Percentiles rank a stretch among this genome's conserved stretches.
These are phyloP conservation scores for Phyllosticta citribraziliensis DNA, from an alignment of 2,329 filamentous ascomycete species.

Conservation along the genomic window DNA sequence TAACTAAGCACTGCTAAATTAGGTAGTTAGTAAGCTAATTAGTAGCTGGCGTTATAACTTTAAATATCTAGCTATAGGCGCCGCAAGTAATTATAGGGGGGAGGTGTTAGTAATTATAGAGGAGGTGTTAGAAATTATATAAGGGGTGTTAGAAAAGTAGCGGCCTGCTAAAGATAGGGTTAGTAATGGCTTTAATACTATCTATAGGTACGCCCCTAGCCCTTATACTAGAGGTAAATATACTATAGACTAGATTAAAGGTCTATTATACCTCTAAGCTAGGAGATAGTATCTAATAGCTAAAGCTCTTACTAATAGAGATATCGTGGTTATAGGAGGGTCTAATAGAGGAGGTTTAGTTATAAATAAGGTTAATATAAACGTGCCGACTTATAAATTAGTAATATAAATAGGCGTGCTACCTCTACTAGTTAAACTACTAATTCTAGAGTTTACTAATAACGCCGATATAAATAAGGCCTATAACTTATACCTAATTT, in stretches of 20 bases:
- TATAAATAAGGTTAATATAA: slow-evolving; percentile 7
- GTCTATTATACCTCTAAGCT: not conserved
- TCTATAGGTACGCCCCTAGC: slow-evolving; percentile 10
- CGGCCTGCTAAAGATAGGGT: no score
- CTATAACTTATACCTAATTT: slow-evolving; percentile 10
- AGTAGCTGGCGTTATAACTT: no score
- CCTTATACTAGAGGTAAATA: slow-evolving; percentile 8
- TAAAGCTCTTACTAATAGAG: slow-evolving; percentile 4
- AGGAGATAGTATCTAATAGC: slow-evolving; percentile 4
- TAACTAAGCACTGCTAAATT: no score
- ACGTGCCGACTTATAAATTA: slow-evolving; percentile 10
- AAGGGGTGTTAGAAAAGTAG: no score
- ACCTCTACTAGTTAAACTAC: slow-evolving; percentile 2
- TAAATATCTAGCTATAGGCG: no score
- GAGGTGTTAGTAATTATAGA: no score
- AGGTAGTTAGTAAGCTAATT: no score
- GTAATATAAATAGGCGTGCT: not conserved
- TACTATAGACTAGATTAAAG: slow-evolving; percentile 6
- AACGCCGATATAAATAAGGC: slow-evolving; percentile 9
- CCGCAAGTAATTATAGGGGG: no score
- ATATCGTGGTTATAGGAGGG: slow-evolving; percentile 3
- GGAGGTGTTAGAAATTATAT: no score
- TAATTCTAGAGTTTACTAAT: slow-evolving; percentile 6
- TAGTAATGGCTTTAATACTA: slow-evolving; percentile 11
- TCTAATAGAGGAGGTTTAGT: slow-evolving; percentile 2